Evolutionary conservation across 352 stramenopile genomes (phyloP).

Genomic region (Phytophthora kernoviae): DNA sequence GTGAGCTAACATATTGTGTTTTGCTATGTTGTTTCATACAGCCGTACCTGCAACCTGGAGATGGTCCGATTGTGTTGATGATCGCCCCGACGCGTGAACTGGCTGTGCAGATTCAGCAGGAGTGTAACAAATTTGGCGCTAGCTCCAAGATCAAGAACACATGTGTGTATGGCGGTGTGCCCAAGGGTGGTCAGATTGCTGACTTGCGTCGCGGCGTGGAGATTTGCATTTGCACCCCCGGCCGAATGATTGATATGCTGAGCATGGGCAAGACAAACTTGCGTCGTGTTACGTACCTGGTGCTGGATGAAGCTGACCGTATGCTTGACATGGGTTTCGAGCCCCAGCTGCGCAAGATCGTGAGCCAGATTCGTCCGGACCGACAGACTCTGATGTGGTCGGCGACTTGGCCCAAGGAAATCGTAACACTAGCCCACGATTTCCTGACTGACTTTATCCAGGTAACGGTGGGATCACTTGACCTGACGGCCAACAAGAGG

Average conservation of each 20-base stretch:
- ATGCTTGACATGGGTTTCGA: constrained; percentile 97
- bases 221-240: constrained; percentile 93
- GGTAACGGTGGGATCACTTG: constrained; percentile 94
- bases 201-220: constrained; percentile 84
- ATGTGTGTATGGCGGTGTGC: constrained; percentile 98
- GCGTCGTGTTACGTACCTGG: constrained; percentile 97
- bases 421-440: constrained; percentile 96
- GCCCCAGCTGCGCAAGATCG: constrained; percentile 95
- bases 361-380: constrained; percentile 97
- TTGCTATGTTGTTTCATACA: constrained; percentile 43
- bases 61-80: constrained; percentile 98
- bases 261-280: constrained; percentile 96
- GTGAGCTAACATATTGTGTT: constrained; percentile 35
- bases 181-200: constrained; percentile 92
- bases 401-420: constrained; percentile 99
- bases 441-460: constrained; percentile 98
- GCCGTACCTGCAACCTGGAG: constrained; percentile 94
- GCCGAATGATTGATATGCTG: constrained; percentile 98
- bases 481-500: constrained; percentile 98
- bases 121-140: constrained; percentile 98
- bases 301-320: constrained; percentile 98
- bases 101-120: constrained; percentile 98
- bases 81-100: constrained; percentile 99
- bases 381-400: constrained; percentile 99
- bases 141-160: constrained; percentile 99